phyloP scores from a whole-genome alignment of 176 grass and related monocot genomes.

The Avena insularis region DNA sequence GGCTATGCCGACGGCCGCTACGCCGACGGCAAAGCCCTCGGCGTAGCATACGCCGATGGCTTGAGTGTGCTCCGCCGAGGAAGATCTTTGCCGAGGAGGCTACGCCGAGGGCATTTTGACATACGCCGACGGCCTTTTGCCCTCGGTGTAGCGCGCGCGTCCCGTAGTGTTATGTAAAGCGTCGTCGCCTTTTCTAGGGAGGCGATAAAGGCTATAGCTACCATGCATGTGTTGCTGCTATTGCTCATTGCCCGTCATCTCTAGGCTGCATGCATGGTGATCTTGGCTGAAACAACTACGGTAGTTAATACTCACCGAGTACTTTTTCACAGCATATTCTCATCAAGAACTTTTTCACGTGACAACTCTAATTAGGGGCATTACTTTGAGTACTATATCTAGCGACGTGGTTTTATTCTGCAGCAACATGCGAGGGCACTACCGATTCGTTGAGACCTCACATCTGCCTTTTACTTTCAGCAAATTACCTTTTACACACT shows the following conservation, averaged over 20 bases:
- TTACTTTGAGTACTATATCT: neutral
- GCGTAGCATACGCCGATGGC: no score
- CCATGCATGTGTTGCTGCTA: neutral
- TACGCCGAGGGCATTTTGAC: no score
- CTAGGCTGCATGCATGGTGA: neutral
- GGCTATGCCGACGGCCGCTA: no score
- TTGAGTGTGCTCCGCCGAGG: no score
- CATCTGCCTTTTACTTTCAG: neutral
- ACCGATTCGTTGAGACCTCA: neutral
- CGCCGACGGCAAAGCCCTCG: no score
- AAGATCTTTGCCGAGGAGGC: no score
- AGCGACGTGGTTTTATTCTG: neutral
- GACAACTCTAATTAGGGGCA: neutral
- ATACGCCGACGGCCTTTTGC: no score
- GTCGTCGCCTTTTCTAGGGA: neutral
- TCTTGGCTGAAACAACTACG: neutral
- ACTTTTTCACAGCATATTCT: neutral
- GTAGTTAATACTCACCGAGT: neutral
- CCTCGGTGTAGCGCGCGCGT: no score
- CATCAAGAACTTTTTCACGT: neutral
- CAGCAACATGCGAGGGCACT: neutral
- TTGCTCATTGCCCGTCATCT: neutral
- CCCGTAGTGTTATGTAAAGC: slow-evolving; percentile 7
- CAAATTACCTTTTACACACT: neutral
- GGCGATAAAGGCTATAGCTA: slow-evolving; percentile 20